Base-by-base conservation (phyloP, 768 basidiomycete species). In the Pulveroboletus frians region DNA sequence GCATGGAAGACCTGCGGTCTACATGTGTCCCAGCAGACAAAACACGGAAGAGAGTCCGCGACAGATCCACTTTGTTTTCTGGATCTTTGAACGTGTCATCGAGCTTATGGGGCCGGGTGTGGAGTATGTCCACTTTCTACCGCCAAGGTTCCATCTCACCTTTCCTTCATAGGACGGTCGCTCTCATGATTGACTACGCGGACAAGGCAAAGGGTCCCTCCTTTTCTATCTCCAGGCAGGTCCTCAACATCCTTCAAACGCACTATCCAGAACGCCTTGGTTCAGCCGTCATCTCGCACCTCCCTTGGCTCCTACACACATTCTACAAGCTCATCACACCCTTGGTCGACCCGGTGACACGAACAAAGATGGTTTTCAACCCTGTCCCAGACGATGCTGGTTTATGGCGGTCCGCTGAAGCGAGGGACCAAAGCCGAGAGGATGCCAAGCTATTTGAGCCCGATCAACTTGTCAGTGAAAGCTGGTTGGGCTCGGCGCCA, bases 181-280 rank as follows among this genome's bases (percentile, higher is more conserved):
- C 74, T 11, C 71, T 91, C 20, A 78, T 92, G 68, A 81, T 92
- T 55, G 83, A 92, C 71, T 90, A 83, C 46, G 85, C 78, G 6
- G 85, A 88, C 62, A 76, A 77, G 62, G 80, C 77, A 29, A 90
- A 88, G 67, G 79, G 60, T 23, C 76, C 79, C 0, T 71, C 74
- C 9, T 44, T 80, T 9, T 29, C 57, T 0, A 69, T 64, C 9
- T 52, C 77, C 7, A 68, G 72, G 9, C 62, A 56, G 29, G 74
- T 79, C 10, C 74, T 85, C 46, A 68, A 75, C 63, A 85, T 89
- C 56, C 73, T 91, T 11, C 89, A 91, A 59, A 77, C 80, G 26
- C 88, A 92, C 62, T 92, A 91, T 58, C 90, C 90, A 0, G 92
- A 95, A 64, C 81, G 92, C 3, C 80, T 95, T 29, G 90, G 88